phyloP scores from a whole-genome alignment of 139 green algal genomes.

The Micromonas commoda region DNA sequence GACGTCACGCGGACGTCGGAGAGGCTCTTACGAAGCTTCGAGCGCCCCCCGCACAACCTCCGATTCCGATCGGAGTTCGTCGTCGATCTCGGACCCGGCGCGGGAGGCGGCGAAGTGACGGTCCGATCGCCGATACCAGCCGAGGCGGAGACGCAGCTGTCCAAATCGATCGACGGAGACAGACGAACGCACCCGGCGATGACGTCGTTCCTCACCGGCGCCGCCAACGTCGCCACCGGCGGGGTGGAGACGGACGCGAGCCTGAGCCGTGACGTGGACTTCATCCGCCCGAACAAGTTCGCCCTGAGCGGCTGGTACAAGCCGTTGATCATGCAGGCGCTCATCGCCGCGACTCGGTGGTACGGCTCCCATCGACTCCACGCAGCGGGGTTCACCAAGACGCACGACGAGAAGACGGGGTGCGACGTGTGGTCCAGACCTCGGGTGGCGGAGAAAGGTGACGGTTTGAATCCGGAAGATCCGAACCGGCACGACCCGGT shows the following conservation, averaged over 20 bases:
- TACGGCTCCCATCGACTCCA: neutral
- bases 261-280: neutral
- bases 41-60: too few relatives aligned
- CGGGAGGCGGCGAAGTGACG: neutral
- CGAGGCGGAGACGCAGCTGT: too few relatives aligned
- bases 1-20: neutral
- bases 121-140: too few relatives aligned
- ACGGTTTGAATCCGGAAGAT: neutral
- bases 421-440: neutral
- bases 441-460: neutral
- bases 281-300: constrained; percentile 9
- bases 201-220: neutral
- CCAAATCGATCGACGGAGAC: too few relatives aligned
- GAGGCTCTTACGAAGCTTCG: neutral
- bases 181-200: too few relatives aligned
- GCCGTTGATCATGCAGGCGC: neutral
- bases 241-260: neutral
- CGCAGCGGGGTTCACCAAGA: neutral
- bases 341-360: neutral
- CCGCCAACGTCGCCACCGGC: too few relatives aligned
- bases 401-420: neutral
- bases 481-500: neutral
- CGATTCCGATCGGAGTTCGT: too few relatives aligned
- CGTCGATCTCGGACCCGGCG: neutral
- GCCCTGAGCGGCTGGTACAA: constrained; percentile 15